These are phyloP conservation scores for Nicotiana sylvestris DNA, from an alignment of 257 asterid genomes.

Conservation along the genomic window DNA sequence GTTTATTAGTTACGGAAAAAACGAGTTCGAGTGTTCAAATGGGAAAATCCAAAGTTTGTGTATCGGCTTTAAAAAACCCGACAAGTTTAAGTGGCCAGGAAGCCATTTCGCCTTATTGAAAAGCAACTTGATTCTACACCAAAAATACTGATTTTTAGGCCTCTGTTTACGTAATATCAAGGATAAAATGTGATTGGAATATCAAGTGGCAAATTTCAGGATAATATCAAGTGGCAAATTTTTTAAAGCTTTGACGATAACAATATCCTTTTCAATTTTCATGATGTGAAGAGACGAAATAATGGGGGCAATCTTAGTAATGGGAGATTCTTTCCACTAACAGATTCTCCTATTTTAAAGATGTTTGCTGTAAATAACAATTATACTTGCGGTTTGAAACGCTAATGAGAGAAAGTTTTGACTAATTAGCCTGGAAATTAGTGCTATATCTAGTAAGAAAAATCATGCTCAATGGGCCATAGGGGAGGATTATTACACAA, in stretches of 20 bases:
- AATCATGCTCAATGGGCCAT: constrained; percentile 25
- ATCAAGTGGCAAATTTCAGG: neutral
- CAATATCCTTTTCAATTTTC: constrained; percentile 26
- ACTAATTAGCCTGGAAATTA: constrained; percentile 22
- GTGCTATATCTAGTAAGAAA: constrained; percentile 35
- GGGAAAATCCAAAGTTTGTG: too few species aligned
- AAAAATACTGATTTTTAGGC: neutral
- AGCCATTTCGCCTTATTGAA: neutral
- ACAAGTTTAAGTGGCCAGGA: too few species aligned
- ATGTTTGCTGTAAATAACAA: constrained; percentile 17
- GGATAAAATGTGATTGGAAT: neutral
- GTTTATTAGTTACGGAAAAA: too few species aligned
- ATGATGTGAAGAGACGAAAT: constrained; percentile 35
- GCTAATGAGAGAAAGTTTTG: constrained; percentile 29
- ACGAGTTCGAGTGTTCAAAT: too few species aligned
- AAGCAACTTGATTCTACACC: neutral
- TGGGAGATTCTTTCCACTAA: constrained; percentile 34
- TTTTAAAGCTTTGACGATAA: constrained; percentile 18
- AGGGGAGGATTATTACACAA: constrained; percentile 16
- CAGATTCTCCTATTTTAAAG: constrained; percentile 15
- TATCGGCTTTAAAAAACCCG: too few species aligned
- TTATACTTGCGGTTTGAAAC: constrained; percentile 12
- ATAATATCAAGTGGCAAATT: neutral
- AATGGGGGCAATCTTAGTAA: constrained; percentile 39
- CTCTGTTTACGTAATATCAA: neutral